phyloP scores from a whole-genome alignment of 2,329 filamentous ascomycete species.

The Ascosphaera apis region DNA sequence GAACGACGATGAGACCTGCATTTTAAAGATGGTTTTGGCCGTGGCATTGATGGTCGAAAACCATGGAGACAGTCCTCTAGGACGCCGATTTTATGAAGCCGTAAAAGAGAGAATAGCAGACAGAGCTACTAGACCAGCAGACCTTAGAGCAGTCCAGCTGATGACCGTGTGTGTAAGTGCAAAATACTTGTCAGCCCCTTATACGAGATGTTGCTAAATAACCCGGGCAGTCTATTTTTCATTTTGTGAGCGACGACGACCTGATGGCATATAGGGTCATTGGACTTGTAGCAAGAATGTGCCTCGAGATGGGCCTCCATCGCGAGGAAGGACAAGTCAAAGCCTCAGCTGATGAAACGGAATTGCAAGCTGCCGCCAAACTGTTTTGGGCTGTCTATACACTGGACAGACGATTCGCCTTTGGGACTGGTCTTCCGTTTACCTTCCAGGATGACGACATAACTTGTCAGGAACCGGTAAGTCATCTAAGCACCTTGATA shows the following conservation, averaged over 20 bases:
- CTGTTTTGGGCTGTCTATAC: slow-evolving; percentile 77
- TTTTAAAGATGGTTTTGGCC: slow-evolving; percentile 67
- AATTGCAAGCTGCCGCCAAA: slow-evolving; percentile 42
- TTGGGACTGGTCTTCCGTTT: slow-evolving; percentile 73
- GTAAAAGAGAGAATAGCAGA: slow-evolving; percentile 50
- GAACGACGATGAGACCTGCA: slow-evolving; percentile 39
- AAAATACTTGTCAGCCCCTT: background rate
- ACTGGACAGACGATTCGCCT: slow-evolving; percentile 67
- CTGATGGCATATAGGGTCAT: slow-evolving; percentile 69
- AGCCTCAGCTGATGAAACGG: slow-evolving; percentile 42
- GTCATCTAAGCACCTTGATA: slow-evolving; percentile 4
- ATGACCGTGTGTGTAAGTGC: slow-evolving; percentile 21
- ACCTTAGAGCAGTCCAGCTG: slow-evolving; percentile 35
- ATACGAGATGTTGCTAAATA: slow-evolving; percentile 20
- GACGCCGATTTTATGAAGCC: slow-evolving; percentile 49
- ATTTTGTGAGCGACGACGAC: slow-evolving; percentile 73
- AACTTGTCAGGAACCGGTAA: slow-evolving; percentile 59
- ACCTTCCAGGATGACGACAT: slow-evolving; percentile 69
- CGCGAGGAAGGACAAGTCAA: slow-evolving; percentile 48
- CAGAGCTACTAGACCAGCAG: slow-evolving; percentile 31
- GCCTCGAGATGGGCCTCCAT: slow-evolving; percentile 64
- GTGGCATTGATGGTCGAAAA: slow-evolving; percentile 56
- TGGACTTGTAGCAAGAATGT: slow-evolving; percentile 58
- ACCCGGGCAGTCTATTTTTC: slow-evolving; percentile 39
- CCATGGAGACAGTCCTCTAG: slow-evolving; percentile 54